A percentile compares a stretch with the other conserved stretches of the same genome.
These are phyloP conservation scores for Myrica gale DNA, from an alignment of 306 rosid genomes.

Conservation along the genomic window DNA sequence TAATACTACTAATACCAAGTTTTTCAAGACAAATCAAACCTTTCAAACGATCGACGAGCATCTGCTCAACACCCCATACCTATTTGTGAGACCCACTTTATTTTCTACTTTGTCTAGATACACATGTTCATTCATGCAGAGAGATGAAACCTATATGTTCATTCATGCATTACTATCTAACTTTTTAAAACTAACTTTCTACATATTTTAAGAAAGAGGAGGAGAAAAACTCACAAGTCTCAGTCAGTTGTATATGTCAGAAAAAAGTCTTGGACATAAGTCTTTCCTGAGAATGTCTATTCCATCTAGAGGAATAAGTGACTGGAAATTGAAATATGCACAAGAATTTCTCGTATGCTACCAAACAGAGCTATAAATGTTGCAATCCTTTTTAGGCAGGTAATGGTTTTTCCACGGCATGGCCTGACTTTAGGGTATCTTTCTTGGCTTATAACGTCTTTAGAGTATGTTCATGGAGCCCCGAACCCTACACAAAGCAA, in stretches of 20 bases:
- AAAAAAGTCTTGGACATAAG: too few species aligned
- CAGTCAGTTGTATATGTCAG: too few species aligned
- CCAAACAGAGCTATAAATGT: neutral
- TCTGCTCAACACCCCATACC: too few species aligned
- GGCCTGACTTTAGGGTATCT: conserved; percentile 6
- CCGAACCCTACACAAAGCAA: conserved; percentile 48
- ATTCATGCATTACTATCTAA: neutral
- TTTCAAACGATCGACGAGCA: too few species aligned
- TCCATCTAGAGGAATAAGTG: neutral
- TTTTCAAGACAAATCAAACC: too few species aligned
- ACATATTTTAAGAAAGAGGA: neutral
- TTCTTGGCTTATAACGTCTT: conserved; percentile 20
- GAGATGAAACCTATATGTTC: neutral
- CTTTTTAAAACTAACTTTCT: neutral
- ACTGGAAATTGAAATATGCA: neutral
- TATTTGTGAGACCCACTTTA: too few species aligned
- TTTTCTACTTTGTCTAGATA: too few species aligned
- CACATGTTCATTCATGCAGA: too few species aligned
- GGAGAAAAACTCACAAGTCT: neutral
- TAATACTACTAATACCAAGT: too few species aligned
- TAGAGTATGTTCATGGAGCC: conserved; percentile 49
- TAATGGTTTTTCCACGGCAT: neutral
- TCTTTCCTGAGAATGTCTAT: neutral
- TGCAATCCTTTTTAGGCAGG: neutral
- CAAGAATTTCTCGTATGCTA: neutral